Base-by-base conservation (phyloP, 2,329 filamentous ascomycete species). In the Diaporthe ampelina region DNA sequence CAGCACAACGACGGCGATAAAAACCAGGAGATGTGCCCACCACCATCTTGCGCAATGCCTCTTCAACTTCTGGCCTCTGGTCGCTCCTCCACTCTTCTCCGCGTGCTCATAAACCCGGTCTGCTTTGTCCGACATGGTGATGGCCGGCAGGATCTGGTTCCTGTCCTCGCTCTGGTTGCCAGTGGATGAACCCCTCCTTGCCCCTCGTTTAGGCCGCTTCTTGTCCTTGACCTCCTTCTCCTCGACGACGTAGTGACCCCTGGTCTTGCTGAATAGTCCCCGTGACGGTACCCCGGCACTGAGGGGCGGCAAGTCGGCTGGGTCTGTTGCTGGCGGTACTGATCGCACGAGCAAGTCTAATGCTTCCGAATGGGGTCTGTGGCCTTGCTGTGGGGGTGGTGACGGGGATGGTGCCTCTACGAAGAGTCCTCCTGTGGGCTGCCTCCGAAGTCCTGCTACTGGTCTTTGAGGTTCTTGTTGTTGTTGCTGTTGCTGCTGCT, bases 21-120 rank as follows among this genome's bases (percentile, higher is more conserved):
- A 80, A 21, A 85, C 80, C 74, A 92, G 83, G 74, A 92, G 80
- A 78, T 91, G 86, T 76, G 86, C 78, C 91, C 91, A 93, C 91
- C 91, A 93, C 78, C 88, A 91, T 77, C 84, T 86, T 79, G 82
- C 86, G 80, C 87, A 88, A 79, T 91, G 88, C 74, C 84, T 82
- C 76, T 82, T 84, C 11, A 54, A 10, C 80, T 85, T 85, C 67
- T 75, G 72, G 58, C 54, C 37, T 37, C n/a, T 72, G 19, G 74
- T 69, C 32, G 11, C 21, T 32, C 17, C 32, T 2, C n/a, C 40
- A 15, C 43, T 54, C 43, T 52, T 43, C 61, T 75, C 73, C 4
- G 59, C 50, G 10, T 71, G 67, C 19, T 69, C 67, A 32, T 52
- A 61, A 9, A 61, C 52, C 24, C 40, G 50, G 5, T 40, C 58